phyloP scores from a whole-genome alignment of 371 early-diverging fungal species.

The Basidiobolus heterosporus region DNA sequence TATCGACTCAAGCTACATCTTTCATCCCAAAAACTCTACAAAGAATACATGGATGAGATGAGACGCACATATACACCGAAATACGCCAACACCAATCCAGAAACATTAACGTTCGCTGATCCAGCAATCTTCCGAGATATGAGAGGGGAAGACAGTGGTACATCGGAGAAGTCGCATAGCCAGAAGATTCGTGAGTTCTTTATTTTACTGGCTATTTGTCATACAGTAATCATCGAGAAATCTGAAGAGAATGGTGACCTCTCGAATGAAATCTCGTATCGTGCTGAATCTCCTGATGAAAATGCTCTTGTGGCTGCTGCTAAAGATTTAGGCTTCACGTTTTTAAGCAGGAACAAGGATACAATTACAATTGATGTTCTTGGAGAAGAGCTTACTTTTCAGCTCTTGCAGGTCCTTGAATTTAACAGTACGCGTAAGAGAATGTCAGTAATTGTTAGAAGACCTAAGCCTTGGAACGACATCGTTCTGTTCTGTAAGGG shows the following conservation, averaged over 20 bases:
- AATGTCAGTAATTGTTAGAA: conserved; percentile 75
- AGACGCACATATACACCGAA: conserved; percentile 43
- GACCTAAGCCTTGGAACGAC: conserved; percentile 60
- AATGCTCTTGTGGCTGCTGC: conserved; percentile 78
- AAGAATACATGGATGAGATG: conserved; percentile 36
- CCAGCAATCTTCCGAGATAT: conserved; percentile 54
- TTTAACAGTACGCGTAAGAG: conserved; percentile 89
- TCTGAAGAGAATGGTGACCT: conserved; percentile 23
- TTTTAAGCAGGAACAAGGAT: conserved; percentile 32
- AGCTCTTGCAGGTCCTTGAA: conserved; percentile 65
- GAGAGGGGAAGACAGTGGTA: conserved; percentile 5
- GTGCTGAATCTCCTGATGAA: conserved; percentile 73
- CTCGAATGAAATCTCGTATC: conserved; percentile 19
- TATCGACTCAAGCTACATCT: too few species aligned
- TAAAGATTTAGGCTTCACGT: conserved; percentile 70
- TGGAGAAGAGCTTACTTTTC: conserved; percentile 42
- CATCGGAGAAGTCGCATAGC: conserved; percentile 10
- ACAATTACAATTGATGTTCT: conserved; percentile 43
- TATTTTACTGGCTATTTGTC: conserved; percentile 73
- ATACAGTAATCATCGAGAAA: conserved; percentile 79
- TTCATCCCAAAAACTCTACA: conserved; percentile 21
- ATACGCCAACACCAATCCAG: conserved; percentile 45
- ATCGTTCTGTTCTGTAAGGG: conserved; percentile 87
- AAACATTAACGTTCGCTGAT: conserved; percentile 70
- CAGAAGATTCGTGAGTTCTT: conserved; percentile 61